phyloP scores from a whole-genome alignment of 192 early-diverging fungal genomes.

The Ambispora gerdemannii region DNA sequence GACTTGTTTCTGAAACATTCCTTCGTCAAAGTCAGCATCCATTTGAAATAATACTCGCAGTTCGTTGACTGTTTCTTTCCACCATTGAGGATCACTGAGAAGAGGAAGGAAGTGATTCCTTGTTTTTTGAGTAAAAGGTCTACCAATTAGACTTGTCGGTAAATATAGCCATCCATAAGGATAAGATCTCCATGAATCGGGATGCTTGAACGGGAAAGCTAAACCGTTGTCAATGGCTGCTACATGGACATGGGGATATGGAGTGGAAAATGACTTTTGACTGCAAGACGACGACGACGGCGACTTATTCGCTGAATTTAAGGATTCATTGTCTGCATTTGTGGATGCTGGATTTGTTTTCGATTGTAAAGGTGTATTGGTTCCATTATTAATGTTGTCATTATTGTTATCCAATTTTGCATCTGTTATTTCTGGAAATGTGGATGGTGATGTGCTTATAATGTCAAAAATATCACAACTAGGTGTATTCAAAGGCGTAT shows the following conservation, averaged over 20 bases:
- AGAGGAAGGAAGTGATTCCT: slow-evolving; percentile 63
- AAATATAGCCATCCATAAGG: slow-evolving; percentile 89
- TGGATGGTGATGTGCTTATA: too few relatives aligned
- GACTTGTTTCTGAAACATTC: slow-evolving; percentile 80
- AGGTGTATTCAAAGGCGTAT: slow-evolving; percentile 2
- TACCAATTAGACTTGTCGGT: slow-evolving; percentile 54
- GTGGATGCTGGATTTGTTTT: too few relatives aligned
- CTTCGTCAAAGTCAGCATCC: slow-evolving; percentile 75
- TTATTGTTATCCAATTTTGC: too few relatives aligned
- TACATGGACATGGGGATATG: slow-evolving; percentile 59
- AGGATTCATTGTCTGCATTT: too few relatives aligned
- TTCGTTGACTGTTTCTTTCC: slow-evolving; percentile 68
- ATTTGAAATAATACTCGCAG: slow-evolving; percentile 62
- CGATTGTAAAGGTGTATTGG: too few relatives aligned
- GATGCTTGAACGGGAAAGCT: slow-evolving; percentile 92
- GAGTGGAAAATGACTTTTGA: neutral
- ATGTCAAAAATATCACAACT: too few relatives aligned
- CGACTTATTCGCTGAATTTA: too few relatives aligned
- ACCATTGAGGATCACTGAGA: slow-evolving; percentile 72
- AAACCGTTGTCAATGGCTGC: slow-evolving; percentile 93
- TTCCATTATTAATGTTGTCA: too few relatives aligned
- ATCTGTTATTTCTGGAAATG: too few relatives aligned
- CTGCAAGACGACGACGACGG: too few relatives aligned
- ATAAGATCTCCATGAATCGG: slow-evolving; percentile 82
- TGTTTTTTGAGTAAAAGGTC: slow-evolving; percentile 70